Conservation (phyloP, 441 rosid genomes). For the Euphorbia neoarborescens region DNA sequence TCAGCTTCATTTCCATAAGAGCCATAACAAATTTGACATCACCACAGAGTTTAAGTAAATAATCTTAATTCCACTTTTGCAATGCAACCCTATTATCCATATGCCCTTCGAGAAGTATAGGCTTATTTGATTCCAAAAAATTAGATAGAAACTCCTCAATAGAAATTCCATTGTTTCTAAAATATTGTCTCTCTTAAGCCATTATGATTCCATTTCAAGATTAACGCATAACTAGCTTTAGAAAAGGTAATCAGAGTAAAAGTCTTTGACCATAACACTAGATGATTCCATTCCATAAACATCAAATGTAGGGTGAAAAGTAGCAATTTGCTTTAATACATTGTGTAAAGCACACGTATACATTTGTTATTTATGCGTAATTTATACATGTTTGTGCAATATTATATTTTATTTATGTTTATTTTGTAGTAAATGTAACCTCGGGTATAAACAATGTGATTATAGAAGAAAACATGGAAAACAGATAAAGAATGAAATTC, state of each 20-base stretch:
- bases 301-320: conserved; percentile 36
- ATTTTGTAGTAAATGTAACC: no score
- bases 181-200: conserved; percentile 84
- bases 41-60: conserved; percentile 44
- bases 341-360: no score
- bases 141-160: conserved; percentile 60
- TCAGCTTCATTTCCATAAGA: conserved; percentile 73
- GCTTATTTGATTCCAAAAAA: conserved; percentile 82
- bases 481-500: no score
- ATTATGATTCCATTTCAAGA: conserved; percentile 87
- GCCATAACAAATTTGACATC: conserved; percentile 64
- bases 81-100: conserved; percentile 65
- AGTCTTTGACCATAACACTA: conserved; percentile 53
- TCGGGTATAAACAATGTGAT: no score
- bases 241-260: conserved; percentile 80
- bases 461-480: no score
- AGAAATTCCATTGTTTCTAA: conserved; percentile 58
- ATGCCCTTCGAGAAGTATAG: conserved; percentile 81
- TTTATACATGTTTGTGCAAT: no score
- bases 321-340: no score
- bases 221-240: conserved; percentile 97
- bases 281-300: conserved; percentile 13
- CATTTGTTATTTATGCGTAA: no score
- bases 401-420: no score
- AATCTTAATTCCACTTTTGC: conserved; percentile 66